Conservation (phyloP, 2,329 filamentous ascomycete species). For the Spiromastix sp. region DNA sequence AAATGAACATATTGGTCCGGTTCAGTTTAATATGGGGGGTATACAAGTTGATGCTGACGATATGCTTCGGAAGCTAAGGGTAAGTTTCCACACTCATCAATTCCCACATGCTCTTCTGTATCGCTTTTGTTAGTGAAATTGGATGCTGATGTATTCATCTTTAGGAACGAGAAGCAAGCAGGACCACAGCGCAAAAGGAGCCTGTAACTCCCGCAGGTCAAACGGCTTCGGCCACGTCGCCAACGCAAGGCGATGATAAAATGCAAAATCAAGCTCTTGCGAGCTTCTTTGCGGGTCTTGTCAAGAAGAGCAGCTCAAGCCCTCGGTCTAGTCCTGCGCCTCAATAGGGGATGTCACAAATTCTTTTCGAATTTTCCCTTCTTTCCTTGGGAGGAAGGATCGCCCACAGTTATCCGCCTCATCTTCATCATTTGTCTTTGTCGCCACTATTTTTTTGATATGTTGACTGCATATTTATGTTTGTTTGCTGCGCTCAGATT, state of each 20-base stretch:
- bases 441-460: too few relatives aligned
- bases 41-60: conserved; percentile 94
- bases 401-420: too few relatives aligned
- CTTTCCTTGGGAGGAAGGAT: too few relatives aligned
- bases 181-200: conserved; percentile 19
- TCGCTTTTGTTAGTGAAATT: not conserved
- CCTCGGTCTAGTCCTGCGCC: conserved; percentile 28
- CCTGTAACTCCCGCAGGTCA: conserved; percentile 17
- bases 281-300: conserved; percentile 49
- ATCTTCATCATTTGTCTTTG: too few relatives aligned
- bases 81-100: conserved; percentile 29
- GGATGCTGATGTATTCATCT: not conserved
- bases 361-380: not conserved
- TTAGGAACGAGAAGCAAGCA: conserved; percentile 35
- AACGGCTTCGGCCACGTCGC: conserved; percentile 14
- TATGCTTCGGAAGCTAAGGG: conserved; percentile 78
- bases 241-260: conserved; percentile 32
- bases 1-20: conserved; percentile 80
- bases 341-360: conserved; percentile 10
- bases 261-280: conserved; percentile 50
- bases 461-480: too few relatives aligned
- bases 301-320: conserved; percentile 38
- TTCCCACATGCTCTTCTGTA: too few relatives aligned
- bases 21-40: conserved; percentile 96
- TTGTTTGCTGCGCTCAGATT: too few relatives aligned